These are phyloP conservation scores for Populus ilicifolia DNA, from an alignment of 345 rosid genomes.

Conservation along the genomic window DNA sequence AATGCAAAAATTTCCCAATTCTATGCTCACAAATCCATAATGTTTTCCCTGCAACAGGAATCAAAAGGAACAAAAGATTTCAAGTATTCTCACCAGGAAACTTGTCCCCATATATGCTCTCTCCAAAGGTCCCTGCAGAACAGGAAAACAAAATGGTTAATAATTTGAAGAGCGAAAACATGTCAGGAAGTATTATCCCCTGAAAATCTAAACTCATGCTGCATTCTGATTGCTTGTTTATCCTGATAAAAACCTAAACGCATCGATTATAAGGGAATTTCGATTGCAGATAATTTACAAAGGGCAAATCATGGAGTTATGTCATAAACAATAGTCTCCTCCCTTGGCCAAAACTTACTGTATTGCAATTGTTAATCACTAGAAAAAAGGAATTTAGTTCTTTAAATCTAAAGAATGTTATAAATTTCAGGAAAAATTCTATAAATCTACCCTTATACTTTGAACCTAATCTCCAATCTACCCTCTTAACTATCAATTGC, in stretches of 20 bases:
- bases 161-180: not conserved
- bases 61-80: not conserved
- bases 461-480: not conserved
- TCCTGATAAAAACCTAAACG: not conserved
- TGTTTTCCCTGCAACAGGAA: not conserved
- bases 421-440: not conserved
- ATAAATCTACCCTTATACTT: not conserved
- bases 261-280: not conserved
- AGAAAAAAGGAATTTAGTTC: not conserved
- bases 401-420: not conserved
- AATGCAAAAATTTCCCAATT: not conserved
- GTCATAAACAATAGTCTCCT: not conserved
- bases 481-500: not conserved
- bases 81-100: constrained; percentile 70
- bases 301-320: not conserved
- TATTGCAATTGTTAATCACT: not conserved
- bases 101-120: constrained; percentile 76
- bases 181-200: not conserved
- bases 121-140: constrained; percentile 79
- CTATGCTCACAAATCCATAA: not conserved
- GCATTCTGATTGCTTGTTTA: not conserved
- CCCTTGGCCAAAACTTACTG: not conserved
- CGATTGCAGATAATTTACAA: not conserved
- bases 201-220: not conserved
- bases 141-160: constrained; percentile 1